phyloP scores from a whole-genome alignment of 1,139 yeast genomes.

The Hansenula sp. region DNA sequence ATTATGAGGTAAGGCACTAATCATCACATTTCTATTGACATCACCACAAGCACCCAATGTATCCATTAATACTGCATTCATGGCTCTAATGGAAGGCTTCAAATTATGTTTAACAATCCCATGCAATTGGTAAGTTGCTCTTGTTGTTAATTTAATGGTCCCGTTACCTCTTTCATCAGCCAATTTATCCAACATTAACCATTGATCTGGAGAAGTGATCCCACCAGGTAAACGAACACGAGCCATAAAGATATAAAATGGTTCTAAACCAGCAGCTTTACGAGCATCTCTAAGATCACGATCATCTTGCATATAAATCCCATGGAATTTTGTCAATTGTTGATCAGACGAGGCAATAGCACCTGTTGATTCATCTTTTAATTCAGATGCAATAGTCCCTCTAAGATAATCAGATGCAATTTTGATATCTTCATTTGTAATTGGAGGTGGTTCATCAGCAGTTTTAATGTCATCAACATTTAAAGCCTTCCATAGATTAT shows the following conservation, averaged over 20 bases:
- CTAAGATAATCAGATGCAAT: slow-evolving; percentile 79
- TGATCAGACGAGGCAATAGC: slow-evolving; percentile 92
- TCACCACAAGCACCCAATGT: slow-evolving; percentile 99
- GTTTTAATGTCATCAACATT: slow-evolving; percentile 84
- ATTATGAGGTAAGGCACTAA: slow-evolving; percentile 82
- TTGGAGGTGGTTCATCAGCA: slow-evolving; percentile 92
- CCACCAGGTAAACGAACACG: slow-evolving; percentile 97
- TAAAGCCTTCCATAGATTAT: slow-evolving; percentile 78
- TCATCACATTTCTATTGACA: slow-evolving; percentile 93
- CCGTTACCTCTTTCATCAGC: slow-evolving; percentile 88
- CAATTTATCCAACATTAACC: slow-evolving; percentile 80
- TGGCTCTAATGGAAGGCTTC: slow-evolving; percentile 89
- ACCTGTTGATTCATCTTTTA: slow-evolving; percentile 80
- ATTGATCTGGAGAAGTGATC: slow-evolving; percentile 80
- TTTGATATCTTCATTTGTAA: slow-evolving; percentile 96
- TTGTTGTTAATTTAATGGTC: slow-evolving; percentile 89
- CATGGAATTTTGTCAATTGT: slow-evolving; percentile 95
- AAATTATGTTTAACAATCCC: slow-evolving; percentile 90
- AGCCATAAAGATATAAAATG: slow-evolving; percentile 94
- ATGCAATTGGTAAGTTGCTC: slow-evolving; percentile 96
- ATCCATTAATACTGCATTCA: slow-evolving; percentile 87
- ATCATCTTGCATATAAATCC: slow-evolving; percentile 98
- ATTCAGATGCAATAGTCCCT: slow-evolving; percentile 90
- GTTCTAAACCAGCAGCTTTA: slow-evolving; percentile 88
- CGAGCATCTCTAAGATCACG: slow-evolving; percentile 94